A percentile compares a stretch with the other conserved stretches of the same genome.
These are phyloP conservation scores for Carex cristatella DNA, from an alignment of 176 grass and related monocot genomes.

Conservation along the genomic window DNA sequence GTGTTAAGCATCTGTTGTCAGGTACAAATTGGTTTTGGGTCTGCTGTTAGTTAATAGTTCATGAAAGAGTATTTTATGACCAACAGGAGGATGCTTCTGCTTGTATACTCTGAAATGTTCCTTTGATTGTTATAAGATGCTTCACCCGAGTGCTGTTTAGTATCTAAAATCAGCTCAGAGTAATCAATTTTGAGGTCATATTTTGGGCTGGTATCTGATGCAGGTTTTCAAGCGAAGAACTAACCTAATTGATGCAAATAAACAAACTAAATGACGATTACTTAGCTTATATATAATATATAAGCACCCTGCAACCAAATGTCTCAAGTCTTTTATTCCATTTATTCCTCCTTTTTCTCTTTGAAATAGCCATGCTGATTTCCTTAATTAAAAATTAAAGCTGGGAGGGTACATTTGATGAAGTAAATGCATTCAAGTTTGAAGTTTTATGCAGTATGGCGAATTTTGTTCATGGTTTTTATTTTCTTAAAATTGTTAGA, in stretches of 20 bases:
- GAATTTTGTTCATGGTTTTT: not conserved
- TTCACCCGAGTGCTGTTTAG: not conserved
- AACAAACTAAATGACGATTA: not conserved
- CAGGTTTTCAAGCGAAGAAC: not conserved
- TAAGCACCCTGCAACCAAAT: not conserved
- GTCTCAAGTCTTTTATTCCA: not conserved
- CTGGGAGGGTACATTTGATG: not conserved
- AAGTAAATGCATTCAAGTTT: not conserved
- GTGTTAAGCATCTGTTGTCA: not conserved
- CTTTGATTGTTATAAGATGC: not conserved
- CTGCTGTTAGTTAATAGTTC: not conserved
- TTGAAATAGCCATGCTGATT: not conserved
- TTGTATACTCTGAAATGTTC: not conserved
- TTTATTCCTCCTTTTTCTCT: not conserved
- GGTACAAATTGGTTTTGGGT: not conserved
- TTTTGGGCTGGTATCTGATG: not conserved
- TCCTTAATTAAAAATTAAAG: not conserved
- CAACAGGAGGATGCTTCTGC: not conserved
- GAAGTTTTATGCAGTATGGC: not conserved
- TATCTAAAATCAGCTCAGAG: not conserved
- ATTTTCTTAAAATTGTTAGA: not conserved
- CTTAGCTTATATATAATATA: not conserved
- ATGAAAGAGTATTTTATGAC: not conserved
- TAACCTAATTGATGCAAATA: not conserved
- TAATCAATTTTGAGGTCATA: not conserved